These are phyloP conservation scores for Irpex rosettiformis DNA, from an alignment of 1,284 basidiomycete genomes.

Conservation along the genomic window DNA sequence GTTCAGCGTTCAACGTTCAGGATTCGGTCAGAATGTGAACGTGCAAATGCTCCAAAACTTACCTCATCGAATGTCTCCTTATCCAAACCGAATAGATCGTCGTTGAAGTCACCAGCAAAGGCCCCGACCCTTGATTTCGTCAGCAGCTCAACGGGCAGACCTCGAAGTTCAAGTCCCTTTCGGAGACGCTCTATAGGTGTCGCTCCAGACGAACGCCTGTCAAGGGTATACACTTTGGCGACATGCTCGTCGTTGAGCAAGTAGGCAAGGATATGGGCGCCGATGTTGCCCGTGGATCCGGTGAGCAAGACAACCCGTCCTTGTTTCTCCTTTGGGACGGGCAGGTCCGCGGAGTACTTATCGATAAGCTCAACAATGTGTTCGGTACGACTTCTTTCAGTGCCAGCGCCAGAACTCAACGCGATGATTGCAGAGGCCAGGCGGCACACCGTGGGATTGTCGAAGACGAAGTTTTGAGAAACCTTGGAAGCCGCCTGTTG, in stretches of 20 bases:
- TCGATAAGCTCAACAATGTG: constrained; percentile 6
- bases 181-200: not conserved
- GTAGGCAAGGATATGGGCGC: constrained; percentile 16
- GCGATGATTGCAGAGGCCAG: constrained; percentile 9
- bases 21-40: not conserved
- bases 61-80: constrained; percentile 5
- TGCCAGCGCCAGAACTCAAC: not conserved
- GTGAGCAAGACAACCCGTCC: constrained; percentile 15
- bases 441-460: constrained; percentile 12
- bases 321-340: not conserved
- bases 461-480: constrained; percentile 13
- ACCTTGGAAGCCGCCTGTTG: constrained; percentile 4
- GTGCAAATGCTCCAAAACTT: not conserved
- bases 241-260: constrained; percentile 11
- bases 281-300: constrained; percentile 17
- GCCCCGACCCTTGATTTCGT: constrained; percentile 8
- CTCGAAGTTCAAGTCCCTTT: constrained; percentile 8
- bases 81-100: constrained; percentile 8
- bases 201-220: constrained; percentile 6
- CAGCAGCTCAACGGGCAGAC: constrained; percentile 4
- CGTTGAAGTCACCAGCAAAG: constrained; percentile 9
- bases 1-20: no score
- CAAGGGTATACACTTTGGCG: constrained; percentile 14
- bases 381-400: not conserved
- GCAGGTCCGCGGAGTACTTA: constrained; percentile 12